phyloP scores from a whole-genome alignment of 2,329 filamentous ascomycete genomes.

The Fusarium fujikuroi region DNA sequence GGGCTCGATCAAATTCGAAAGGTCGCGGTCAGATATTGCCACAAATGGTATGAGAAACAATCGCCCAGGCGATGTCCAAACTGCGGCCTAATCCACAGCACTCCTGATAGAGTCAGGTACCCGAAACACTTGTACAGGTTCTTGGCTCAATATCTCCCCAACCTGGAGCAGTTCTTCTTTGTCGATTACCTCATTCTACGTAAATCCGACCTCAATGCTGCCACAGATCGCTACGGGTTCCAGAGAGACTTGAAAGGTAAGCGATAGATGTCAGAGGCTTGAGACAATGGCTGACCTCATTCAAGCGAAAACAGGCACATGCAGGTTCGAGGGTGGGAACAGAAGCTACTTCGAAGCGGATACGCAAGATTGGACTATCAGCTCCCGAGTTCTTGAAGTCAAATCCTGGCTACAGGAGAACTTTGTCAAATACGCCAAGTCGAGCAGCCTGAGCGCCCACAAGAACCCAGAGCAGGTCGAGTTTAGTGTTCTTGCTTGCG shows the following conservation, averaged over 20 bases:
- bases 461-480: slow-evolving; percentile 50
- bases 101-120: slow-evolving; percentile 43
- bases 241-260: slow-evolving; percentile 7
- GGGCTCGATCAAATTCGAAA: slow-evolving; percentile 50
- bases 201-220: slow-evolving; percentile 21
- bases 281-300: slow-evolving; percentile 12
- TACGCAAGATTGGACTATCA: slow-evolving; percentile 49
- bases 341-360: slow-evolving; percentile 50
- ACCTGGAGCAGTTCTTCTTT: slow-evolving; percentile 57
- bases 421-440: slow-evolving; percentile 52
- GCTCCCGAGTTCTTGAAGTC: slow-evolving; percentile 50
- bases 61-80: slow-evolving; percentile 43
- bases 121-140: slow-evolving; percentile 58
- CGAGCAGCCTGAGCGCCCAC: slow-evolving; percentile 48
- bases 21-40: slow-evolving; percentile 56
- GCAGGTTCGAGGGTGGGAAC: slow-evolving; percentile 38
- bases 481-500: slow-evolving; percentile 56
- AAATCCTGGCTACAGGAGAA: slow-evolving; percentile 52
- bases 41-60: slow-evolving; percentile 52
- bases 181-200: slow-evolving; percentile 56
- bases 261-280: not conserved
- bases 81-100: slow-evolving; percentile 49
- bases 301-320: slow-evolving; percentile 1
- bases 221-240: not conserved
- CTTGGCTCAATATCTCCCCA: slow-evolving; percentile 53